Evolutionary conservation across 108 stramenopile species (phyloP).

Genomic region (Fragilaria radians): DNA sequence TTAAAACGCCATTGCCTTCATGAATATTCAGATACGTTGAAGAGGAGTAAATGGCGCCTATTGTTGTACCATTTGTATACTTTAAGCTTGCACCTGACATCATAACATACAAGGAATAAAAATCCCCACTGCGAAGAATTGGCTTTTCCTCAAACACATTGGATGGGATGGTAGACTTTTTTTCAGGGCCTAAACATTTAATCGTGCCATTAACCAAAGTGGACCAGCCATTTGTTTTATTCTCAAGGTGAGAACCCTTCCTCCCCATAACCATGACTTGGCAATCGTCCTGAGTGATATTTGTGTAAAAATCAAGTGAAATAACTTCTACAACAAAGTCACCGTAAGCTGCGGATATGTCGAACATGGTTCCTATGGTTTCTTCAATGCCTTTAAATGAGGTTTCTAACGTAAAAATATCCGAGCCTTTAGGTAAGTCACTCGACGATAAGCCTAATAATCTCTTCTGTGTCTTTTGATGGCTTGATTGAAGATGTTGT

Average conservation of each 20-base stretch:
- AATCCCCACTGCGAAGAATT: not conserved
- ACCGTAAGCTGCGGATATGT: not conserved
- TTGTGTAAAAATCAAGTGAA: conserved; percentile 4
- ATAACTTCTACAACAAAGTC: not conserved
- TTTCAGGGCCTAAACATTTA: not conserved
- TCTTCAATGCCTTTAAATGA: conserved; percentile 1
- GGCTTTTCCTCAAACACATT: not conserved
- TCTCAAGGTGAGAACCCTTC: conserved; percentile 4
- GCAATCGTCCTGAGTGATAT: conserved; percentile 1
- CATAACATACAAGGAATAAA: conserved; percentile 1
- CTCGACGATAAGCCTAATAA: too few relatives aligned
- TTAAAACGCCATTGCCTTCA: not conserved
- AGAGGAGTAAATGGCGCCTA: not conserved
- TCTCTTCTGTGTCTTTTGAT: too few relatives aligned
- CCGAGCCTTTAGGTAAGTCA: not conserved
- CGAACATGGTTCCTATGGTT: conserved; percentile 6
- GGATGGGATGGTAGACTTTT: not conserved
- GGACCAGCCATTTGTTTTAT: not conserved
- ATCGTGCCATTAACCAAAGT: not conserved
- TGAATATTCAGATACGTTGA: not conserved
- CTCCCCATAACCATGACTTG: conserved; percentile 2
- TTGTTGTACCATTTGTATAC: conserved; percentile 2
- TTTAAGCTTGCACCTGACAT: not conserved
- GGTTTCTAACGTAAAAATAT: not conserved
- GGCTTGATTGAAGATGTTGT: too few relatives aligned